These are phyloP conservation scores for Albifimbria verrucaria DNA, from an alignment of 2,329 filamentous ascomycete species.

Conservation along the genomic window DNA sequence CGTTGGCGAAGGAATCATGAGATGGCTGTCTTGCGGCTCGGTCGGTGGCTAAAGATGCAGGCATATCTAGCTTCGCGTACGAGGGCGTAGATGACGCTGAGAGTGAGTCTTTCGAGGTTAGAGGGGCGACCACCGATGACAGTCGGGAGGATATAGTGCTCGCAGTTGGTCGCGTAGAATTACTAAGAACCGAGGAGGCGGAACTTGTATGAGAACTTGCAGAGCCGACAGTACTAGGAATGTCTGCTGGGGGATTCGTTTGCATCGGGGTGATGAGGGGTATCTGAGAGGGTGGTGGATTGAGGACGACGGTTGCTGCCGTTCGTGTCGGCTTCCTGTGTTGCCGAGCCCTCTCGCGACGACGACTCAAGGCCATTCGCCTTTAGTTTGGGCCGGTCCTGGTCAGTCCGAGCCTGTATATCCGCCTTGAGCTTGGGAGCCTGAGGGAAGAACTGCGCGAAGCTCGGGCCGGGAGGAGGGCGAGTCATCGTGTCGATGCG, in stretches of 20 bases:
- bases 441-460: conserved; percentile 82
- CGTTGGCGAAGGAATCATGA: conserved; percentile 23
- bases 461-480: conserved; percentile 68
- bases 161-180: conserved; percentile 37
- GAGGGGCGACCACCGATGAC: conserved; percentile 46
- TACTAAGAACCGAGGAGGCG: conserved; percentile 68
- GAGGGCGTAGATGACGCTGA: conserved; percentile 44
- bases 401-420: conserved; percentile 34
- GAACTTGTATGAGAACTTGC: conserved; percentile 70
- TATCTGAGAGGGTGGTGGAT: conserved; percentile 21
- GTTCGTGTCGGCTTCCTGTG: conserved; percentile 21
- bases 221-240: conserved; percentile 68
- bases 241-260: conserved; percentile 61
- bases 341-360: conserved; percentile 15
- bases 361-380: conserved; percentile 18
- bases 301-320: conserved; percentile 14
- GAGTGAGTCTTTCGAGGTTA: conserved; percentile 51
- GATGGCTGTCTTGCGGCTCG: conserved; percentile 21
- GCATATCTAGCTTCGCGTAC: conserved; percentile 51
- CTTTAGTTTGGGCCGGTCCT: conserved; percentile 24
- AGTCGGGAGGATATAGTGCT: conserved; percentile 39
- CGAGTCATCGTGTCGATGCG: conserved; percentile 69
- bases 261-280: conserved; percentile 43
- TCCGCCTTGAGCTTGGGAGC: conserved; percentile 62
- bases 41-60: conserved; percentile 47